Evolutionary conservation across 805 yeast species (phyloP).

Genomic region (Ogataea allantospora): DNA sequence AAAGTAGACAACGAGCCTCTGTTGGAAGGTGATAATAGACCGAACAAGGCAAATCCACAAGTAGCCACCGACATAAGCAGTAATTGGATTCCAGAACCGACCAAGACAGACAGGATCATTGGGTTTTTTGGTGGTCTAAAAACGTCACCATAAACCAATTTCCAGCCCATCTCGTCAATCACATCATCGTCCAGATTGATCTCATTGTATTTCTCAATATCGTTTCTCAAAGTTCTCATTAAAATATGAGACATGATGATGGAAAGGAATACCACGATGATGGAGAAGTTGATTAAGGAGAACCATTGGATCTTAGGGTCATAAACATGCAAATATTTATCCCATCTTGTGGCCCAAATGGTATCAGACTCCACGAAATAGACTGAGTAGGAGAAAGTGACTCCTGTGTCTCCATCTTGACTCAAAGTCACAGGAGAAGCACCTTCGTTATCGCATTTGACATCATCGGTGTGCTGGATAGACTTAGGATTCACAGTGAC

Average conservation of each 20-base stretch:
- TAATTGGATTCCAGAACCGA: constrained; percentile 88
- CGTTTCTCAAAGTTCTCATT: constrained; percentile 75
- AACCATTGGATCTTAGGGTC: constrained; percentile 97
- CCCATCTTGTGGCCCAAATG: constrained; percentile 99
- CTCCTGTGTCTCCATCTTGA: constrained; percentile 51
- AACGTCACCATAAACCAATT: constrained; percentile 90
- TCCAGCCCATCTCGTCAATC: constrained; percentile 96
- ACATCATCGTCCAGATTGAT: constrained; percentile 83
- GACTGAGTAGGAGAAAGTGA: constrained; percentile 84
- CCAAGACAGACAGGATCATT: constrained; percentile 70
- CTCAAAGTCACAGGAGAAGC: constrained; percentile 45
- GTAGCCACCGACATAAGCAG: constrained; percentile 73
- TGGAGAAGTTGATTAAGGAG: constrained; percentile 80
- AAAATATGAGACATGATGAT: constrained; percentile 76
- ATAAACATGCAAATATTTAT: constrained; percentile 85
- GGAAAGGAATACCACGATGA: constrained; percentile 75
- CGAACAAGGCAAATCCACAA: constrained; percentile 79
- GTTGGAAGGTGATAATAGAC: constrained; percentile 88
- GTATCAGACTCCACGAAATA: constrained; percentile 66
- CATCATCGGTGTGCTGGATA: constrained; percentile 20
- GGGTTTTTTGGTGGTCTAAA: constrained; percentile 78
- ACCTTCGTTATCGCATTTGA: constrained; percentile 20
- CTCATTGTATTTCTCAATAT: constrained; percentile 85
- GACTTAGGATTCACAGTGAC: constrained; percentile 75
- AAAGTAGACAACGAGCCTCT: constrained; percentile 92